These are phyloP conservation scores for Lobosporangium transversale DNA, from an alignment of 192 early-diverging fungal species.

Conservation along the genomic window DNA sequence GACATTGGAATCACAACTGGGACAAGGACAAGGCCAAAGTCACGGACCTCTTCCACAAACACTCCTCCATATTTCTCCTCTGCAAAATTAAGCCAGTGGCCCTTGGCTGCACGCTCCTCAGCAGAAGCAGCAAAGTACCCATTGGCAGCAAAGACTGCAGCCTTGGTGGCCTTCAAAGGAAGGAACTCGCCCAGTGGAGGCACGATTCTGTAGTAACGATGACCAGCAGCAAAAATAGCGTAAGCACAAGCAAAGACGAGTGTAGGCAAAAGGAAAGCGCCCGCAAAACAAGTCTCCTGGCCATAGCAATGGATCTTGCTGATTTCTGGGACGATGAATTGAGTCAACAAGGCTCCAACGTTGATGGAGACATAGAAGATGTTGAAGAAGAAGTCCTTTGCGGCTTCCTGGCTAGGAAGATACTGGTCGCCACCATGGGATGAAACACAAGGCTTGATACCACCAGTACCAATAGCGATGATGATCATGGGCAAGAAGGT, in stretches of 20 bases:
- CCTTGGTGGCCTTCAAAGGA: slow-evolving; percentile 53
- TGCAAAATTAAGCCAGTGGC: slow-evolving; percentile 56
- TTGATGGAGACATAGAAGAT: slow-evolving; percentile 66
- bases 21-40: slow-evolving; percentile 41
- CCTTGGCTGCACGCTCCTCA: slow-evolving; percentile 36
- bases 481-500: slow-evolving; percentile 60
- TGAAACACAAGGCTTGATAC: slow-evolving; percentile 67
- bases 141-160: slow-evolving; percentile 28
- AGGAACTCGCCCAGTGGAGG: slow-evolving; percentile 69
- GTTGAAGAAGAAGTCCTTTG: slow-evolving; percentile 58
- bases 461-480: slow-evolving; percentile 69
- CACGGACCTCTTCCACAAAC: slow-evolving; percentile 40
- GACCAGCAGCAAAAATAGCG: slow-evolving; percentile 60
- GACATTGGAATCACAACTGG: slow-evolving; percentile 39
- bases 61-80: slow-evolving; percentile 54
- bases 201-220: slow-evolving; percentile 68
- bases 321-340: slow-evolving; percentile 59
- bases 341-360: slow-evolving; percentile 61
- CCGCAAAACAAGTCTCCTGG: slow-evolving; percentile 56
- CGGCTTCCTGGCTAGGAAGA: slow-evolving; percentile 57
- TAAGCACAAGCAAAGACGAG: slow-evolving; percentile 55
- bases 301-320: slow-evolving; percentile 42
- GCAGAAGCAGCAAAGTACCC: slow-evolving; percentile 15
- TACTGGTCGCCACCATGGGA: slow-evolving; percentile 56
- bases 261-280: slow-evolving; percentile 54